Conservation (phyloP, 345 rosid species). For the Hibiscus syriacus region DNA sequence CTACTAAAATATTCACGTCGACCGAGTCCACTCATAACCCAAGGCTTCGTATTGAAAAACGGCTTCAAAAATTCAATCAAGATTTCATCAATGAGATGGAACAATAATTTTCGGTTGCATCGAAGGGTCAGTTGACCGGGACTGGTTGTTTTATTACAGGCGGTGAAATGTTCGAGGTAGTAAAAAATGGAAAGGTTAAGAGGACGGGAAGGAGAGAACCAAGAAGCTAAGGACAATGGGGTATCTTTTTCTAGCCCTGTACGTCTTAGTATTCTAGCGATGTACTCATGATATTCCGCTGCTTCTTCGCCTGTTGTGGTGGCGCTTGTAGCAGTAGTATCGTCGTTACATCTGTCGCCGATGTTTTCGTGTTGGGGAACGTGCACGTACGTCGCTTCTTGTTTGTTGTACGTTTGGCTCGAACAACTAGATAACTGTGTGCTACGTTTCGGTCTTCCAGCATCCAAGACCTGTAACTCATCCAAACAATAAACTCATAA, state of each 20-base stretch:
- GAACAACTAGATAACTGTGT: too few species aligned
- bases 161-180: slow-evolving; percentile 39
- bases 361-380: slow-evolving; percentile 20
- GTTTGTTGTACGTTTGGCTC: too few species aligned
- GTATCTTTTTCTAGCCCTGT: slow-evolving; percentile 43
- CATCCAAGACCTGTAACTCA: slow-evolving; percentile 10
- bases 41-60: slow-evolving; percentile 44
- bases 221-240: slow-evolving; percentile 35
- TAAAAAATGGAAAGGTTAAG: slow-evolving; percentile 62
- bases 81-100: slow-evolving; percentile 59
- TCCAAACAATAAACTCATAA: too few species aligned
- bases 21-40: slow-evolving; percentile 13
- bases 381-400: too few species aligned
- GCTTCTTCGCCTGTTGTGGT: slow-evolving; percentile 26
- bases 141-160: background rate
- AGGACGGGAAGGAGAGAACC: slow-evolving; percentile 67
- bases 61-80: slow-evolving; percentile 52
- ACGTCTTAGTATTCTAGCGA: slow-evolving; percentile 42
- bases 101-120: slow-evolving; percentile 58
- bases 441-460: slow-evolving; percentile 39
- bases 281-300: slow-evolving; percentile 50
- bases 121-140: slow-evolving; percentile 25
- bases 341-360: slow-evolving; percentile 18
- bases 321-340: slow-evolving; percentile 8
- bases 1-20: background rate